A percentile compares a stretch with the other conserved stretches of the same genome.
phyloP scores from a whole-genome alignment of 805 yeast genomes.

The Myxozyma lipomycoides region DNA sequence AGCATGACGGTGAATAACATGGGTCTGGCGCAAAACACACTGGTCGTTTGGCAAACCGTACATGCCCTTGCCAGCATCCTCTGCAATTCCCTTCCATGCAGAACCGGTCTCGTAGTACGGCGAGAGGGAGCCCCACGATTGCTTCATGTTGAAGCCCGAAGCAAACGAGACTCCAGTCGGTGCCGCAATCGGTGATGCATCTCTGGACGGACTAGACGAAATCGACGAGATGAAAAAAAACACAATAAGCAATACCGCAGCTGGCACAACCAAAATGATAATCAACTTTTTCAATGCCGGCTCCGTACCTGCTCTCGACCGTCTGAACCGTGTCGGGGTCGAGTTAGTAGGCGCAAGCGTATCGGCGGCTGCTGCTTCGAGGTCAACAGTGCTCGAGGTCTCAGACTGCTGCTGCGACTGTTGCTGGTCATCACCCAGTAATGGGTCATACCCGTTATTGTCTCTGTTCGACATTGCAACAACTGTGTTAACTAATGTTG shows the following conservation, averaged over 20 bases:
- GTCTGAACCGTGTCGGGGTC: slow-evolving; percentile 21
- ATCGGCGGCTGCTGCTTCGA: slow-evolving; percentile 25
- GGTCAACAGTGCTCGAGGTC: slow-evolving; percentile 12
- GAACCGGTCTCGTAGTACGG: slow-evolving; percentile 41
- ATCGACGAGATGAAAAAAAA: slow-evolving; percentile 27
- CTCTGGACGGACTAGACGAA: slow-evolving; percentile 25
- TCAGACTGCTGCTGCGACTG: slow-evolving; percentile 5
- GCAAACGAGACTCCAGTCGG: slow-evolving; percentile 39
- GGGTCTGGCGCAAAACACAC: slow-evolving; percentile 63
- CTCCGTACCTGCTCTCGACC: slow-evolving; percentile 24
- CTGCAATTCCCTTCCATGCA: slow-evolving; percentile 36
- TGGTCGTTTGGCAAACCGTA: slow-evolving; percentile 36
- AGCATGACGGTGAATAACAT: slow-evolving; percentile 70
- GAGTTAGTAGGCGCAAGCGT: slow-evolving; percentile 17
- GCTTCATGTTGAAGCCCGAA: slow-evolving; percentile 40
- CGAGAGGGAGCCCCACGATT: slow-evolving; percentile 42
- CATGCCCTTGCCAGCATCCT: slow-evolving; percentile 31
- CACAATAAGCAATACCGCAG: slow-evolving; percentile 27
- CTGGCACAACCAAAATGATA: slow-evolving; percentile 29
- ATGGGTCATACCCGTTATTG: slow-evolving; percentile 20
- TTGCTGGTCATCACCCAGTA: slow-evolving; percentile 24
- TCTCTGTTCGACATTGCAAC: not conserved
- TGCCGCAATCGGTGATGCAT: slow-evolving; percentile 36
- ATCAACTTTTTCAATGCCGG: slow-evolving; percentile 25
- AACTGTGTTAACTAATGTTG: no score